Evolutionary conservation across 208 protist genomes (phyloP).

Genomic region (Trypanosoma cruzi): DNA sequence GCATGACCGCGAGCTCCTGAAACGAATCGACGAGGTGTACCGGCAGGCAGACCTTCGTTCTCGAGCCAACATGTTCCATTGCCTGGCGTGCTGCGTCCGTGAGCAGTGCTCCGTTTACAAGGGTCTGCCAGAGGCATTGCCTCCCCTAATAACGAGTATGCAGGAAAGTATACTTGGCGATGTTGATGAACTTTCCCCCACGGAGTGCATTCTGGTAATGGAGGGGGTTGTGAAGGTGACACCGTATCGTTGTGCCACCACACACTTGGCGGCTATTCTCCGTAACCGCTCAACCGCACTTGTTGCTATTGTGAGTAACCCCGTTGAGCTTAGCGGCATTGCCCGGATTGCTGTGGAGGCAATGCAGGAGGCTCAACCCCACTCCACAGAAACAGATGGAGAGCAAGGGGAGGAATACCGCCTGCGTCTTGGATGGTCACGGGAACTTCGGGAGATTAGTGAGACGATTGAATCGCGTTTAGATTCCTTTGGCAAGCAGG

Average conservation of each 20-base stretch:
- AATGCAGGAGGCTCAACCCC: conserved; percentile 11
- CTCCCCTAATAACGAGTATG: conserved; percentile 28
- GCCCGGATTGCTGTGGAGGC: conserved; percentile 39
- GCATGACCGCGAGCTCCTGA: conserved; percentile 21
- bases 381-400: conserved; percentile 1
- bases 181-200: conserved; percentile 40
- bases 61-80: conserved; percentile 54
- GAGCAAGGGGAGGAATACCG: conserved; percentile 8
- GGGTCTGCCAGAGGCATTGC: conserved; percentile 24
- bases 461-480: conserved; percentile 41
- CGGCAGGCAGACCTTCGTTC: conserved; percentile 38
- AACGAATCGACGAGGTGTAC: conserved; percentile 27
- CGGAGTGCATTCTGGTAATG: conserved; percentile 54
- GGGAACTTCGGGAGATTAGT: conserved; percentile 29
- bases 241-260: conserved; percentile 29
- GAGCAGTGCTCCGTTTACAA: conserved; percentile 32
- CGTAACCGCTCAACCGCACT: conserved; percentile 41
- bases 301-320: conserved; percentile 42
- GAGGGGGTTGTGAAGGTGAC: conserved; percentile 50
- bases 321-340: conserved; percentile 60
- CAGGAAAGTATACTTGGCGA: conserved; percentile 35
- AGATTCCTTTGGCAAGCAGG: conserved; percentile 44
- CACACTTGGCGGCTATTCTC: conserved; percentile 42
- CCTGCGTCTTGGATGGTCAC: conserved; percentile 6
- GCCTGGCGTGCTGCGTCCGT: conserved; percentile 33